Evolutionary conservation across 495 filamentous ascomycete species (phyloP), one percentile per base, ranked within the genome.

Genomic region (Penicillium robsamsonii): DNA sequence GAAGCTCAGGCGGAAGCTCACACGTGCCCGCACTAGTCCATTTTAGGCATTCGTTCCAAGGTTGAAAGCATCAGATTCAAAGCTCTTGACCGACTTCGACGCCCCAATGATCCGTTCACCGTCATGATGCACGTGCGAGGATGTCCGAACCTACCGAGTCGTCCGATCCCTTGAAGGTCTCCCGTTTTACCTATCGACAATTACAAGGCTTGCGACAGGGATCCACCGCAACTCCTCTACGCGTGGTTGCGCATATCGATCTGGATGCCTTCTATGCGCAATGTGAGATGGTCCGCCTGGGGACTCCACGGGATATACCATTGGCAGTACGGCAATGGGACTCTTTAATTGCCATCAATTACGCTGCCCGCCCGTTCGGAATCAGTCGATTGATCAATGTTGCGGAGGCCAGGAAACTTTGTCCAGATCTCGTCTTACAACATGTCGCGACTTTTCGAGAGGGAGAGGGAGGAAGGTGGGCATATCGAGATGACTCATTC

Each of bases 181-280:
- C 90, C 17, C 79, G 77, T 54, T 96, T 92, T 69, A 97, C 93
- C 15, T 91, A 88, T 66, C 88, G 88, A 45, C 87, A 97, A 31
- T 79, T 98, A 20, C 73, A 80, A 12, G 85, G 91, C 43, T 84
- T 97, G 37, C 81, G 84, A 20, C 79, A 85, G 12, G 89, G 82
- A 53, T 86, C 84, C 2, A 77, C 85, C 0, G 82, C 83, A 5
- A 90, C 85, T 47, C 94, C 92, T 15, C 79, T 98, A 15, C 86
- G 94, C 47, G 87, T 92, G 12, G 85, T 96, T 47, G 90, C 92
- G 18, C 94, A 97, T 66, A 81, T 97, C 56, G 94, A 98, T 69
- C 84, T 98, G 59, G 94, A 98, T 81, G 94, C 93, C 46, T 97
- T 97, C 73, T 98, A 98, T 63, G 94, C 95, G 4, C 94, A 98